Conservation (phyloP, 2,329 filamentous ascomycete species). For the Trichoderma semiorbis region DNA sequence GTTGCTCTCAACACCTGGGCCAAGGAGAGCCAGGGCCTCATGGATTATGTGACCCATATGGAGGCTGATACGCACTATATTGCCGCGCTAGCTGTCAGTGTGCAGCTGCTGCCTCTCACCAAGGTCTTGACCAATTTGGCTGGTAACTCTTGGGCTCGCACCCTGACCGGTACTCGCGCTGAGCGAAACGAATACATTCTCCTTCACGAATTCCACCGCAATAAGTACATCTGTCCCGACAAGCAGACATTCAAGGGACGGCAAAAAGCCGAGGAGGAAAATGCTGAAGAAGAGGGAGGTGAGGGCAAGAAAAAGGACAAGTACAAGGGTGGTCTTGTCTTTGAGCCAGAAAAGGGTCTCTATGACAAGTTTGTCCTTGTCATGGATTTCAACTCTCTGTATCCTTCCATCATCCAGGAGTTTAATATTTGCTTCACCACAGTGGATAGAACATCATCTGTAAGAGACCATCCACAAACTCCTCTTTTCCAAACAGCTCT, state of each 20-base stretch:
- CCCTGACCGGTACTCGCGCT: conserved; percentile 88
- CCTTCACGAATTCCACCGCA: conserved; percentile 91
- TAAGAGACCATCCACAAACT: conserved; percentile 42
- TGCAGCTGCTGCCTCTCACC: conserved; percentile 89
- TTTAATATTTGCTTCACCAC: conserved; percentile 99
- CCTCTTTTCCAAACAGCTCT: background rate
- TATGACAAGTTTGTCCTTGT: conserved; percentile 98
- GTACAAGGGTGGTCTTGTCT: conserved; percentile 96
- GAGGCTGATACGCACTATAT: conserved; percentile 96
- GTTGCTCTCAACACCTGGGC: conserved; percentile 81
- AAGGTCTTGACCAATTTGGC: conserved; percentile 95
- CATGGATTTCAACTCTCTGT: conserved; percentile 99
- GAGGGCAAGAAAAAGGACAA: conserved; percentile 98
- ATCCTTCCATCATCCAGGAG: conserved; percentile 98
- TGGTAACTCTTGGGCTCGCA: conserved; percentile 97
- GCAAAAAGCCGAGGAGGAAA: conserved; percentile 68
- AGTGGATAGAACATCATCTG: conserved; percentile 71
- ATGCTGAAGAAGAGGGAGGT: conserved; percentile 61
- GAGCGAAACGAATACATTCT: conserved; percentile 99
- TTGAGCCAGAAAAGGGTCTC: conserved; percentile 93
- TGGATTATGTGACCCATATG: conserved; percentile 92
- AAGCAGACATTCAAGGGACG: conserved; percentile 80
- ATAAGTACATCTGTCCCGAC: conserved; percentile 97
- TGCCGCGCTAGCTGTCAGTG: conserved; percentile 79
- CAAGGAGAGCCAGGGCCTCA: conserved; percentile 71